Evolutionary conservation across 305 asterid genomes (phyloP), one percentile per base, ranked within the genome.

Genomic region (Galium porrigens): DNA sequence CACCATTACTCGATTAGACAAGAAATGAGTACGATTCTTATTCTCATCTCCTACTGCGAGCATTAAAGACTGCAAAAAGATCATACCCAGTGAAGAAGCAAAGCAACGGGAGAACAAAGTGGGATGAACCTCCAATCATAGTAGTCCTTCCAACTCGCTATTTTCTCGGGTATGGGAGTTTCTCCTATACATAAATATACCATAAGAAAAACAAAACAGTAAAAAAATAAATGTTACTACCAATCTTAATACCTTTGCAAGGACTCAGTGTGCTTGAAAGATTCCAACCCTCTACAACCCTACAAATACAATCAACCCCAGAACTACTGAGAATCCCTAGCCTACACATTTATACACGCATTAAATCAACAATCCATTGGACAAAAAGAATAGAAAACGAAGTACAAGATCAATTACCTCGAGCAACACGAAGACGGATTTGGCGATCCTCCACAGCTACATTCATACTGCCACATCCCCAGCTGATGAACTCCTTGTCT

Each of bases 31-130:
- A 41, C 57, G 27, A 41, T 18, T 61, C 52, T 8, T 20, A 61
- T 14, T 5, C 36, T 3, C 18, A 18, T 48, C 15, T 60, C 3
- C 17, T 39, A 10, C 22, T 27, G 34, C 22, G 3, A 42, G 20
- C 54, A 14, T 6, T 15, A 48, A 29, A 3, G 5, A 46, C 9
- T 33, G 29, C 0, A 63, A 48, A 46, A 32, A 70, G 48, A 66
- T 57, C 87, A 65, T 84, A 90, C 95, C 97, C 91, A 89, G 61
- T 89, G 97, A 82, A 92, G 95, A 80, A 92, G 90, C 74, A 89
- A 74, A 73, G 95, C 91, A 73, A 80, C 88, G 61, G 95, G 97
- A 68, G 96, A 89, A 77, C 15, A 39, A 41, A 85, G 79, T 11
- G 94, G 90, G 74, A 92, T 82, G 78, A 82, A 53, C 83, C 99